Base-by-base conservation (phyloP, 257 asterid species). In the Solanum rostratum region DNA sequence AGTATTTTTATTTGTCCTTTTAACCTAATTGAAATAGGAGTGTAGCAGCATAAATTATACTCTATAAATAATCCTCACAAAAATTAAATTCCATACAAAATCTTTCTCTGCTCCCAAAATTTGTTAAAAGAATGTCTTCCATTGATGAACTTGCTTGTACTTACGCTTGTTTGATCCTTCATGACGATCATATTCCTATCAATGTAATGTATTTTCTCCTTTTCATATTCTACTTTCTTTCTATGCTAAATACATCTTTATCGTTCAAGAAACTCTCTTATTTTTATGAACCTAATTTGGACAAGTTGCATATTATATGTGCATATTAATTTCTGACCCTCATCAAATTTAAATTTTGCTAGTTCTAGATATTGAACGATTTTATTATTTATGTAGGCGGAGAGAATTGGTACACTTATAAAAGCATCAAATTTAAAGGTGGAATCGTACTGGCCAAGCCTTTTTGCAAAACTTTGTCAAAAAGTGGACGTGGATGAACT, bases 121-220 rank as follows among this genome's bases (percentile, higher is more conserved):
- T 59, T 59, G 30, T 59, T 59, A 22, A 39, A 69, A 37, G 19
- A 7, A 69, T 69, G 79, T 39, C 52, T 69, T 83, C 70, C 18
- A 50, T 53, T 29, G 19, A 82, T 53, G 88, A 86, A 66, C 78
- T 84, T 1, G 85, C 85, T n/a, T 86, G 86, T 39, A 66, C 86
- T 33, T 86, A 84, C 11, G 86, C 86, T 33, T 52, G 49, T 45
- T 65, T 86, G 82, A 78, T 86, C 6, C 88, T 86, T 18, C 69
- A 30, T 18, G 88, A 86, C 46, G 88, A 86, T 54, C 82, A 84
- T 14, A 86, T 86, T 86, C 63, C 86, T 24, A 46, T 83, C 14
- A 86, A 86, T 11, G 86, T 27, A 43, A 27, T 50, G 16, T n/a
- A 10, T 46, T 22, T 22, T 76, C n/a, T 22, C 11, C 81, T 13